Evolutionary conservation across 192 early-diverging fungal genomes (phyloP).

Genomic region (Umbelopsis sp.): DNA sequence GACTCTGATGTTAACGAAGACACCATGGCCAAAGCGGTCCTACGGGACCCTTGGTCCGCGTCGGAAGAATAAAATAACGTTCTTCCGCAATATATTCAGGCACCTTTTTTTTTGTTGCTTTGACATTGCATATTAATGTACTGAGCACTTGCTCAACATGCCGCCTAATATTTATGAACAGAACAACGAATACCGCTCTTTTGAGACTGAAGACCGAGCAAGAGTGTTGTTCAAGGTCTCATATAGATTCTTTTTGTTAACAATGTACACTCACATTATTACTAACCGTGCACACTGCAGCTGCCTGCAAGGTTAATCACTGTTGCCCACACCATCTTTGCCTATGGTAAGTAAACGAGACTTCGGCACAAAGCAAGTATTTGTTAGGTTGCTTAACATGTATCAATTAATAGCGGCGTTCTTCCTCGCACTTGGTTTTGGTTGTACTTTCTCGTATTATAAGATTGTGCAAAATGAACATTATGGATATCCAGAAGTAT

Average conservation of each 20-base stretch:
- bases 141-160: not conserved
- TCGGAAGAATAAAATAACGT: not conserved
- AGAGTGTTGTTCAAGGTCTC: slow-evolving; percentile 5
- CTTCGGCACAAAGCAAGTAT: not conserved
- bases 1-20: slow-evolving; percentile 7
- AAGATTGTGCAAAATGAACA: slow-evolving; percentile 78
- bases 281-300: not conserved
- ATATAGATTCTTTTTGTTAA: not conserved
- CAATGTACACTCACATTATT: not conserved
- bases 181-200: not conserved
- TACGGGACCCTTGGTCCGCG: slow-evolving; percentile 6
- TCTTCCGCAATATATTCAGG: slow-evolving; percentile 3
- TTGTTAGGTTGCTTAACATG: not conserved
- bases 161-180: not conserved
- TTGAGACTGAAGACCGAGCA: not conserved
- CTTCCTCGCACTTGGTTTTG: slow-evolving; percentile 62
- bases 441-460: slow-evolving; percentile 72
- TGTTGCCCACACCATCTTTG: slow-evolving; percentile 10
- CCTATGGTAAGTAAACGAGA: not conserved
- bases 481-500: slow-evolving; percentile 74
- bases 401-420: slow-evolving; percentile 55
- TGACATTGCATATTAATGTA: not conserved
- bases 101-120: not conserved
- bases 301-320: slow-evolving; percentile 11
- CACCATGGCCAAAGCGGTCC: not conserved